Percentiles rank a stretch among this genome's conserved stretches.
phyloP scores from a whole-genome alignment of 2,329 filamentous ascomycete genomes.

The Alternaria sp. region DNA sequence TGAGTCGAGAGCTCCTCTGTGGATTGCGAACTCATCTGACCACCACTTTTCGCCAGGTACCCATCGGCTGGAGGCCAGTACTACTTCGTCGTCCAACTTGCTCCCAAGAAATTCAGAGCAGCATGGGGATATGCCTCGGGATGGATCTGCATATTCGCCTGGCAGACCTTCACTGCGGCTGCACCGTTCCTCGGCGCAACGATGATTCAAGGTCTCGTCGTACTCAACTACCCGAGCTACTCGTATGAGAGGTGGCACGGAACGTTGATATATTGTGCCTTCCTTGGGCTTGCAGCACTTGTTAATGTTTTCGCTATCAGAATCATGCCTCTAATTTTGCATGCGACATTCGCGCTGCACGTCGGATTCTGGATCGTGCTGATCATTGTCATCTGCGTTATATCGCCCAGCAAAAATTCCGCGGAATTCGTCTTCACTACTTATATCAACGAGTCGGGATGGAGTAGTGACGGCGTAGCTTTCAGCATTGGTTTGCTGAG shows the following conservation, averaged over 20 bases:
- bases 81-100: constrained; percentile 10
- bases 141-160: constrained; percentile 42
- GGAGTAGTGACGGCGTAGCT: constrained; percentile 45
- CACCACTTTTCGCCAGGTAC: background rate
- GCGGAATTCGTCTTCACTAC: constrained; percentile 51
- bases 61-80: constrained; percentile 13
- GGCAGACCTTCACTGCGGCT: constrained; percentile 43
- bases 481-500: constrained; percentile 49
- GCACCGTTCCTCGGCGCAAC: constrained; percentile 28
- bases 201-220: constrained; percentile 28
- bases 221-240: constrained; percentile 49
- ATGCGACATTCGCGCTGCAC: constrained; percentile 51
- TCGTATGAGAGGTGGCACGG: constrained; percentile 53
- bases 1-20: background rate
- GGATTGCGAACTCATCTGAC: background rate
- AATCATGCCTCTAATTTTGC: constrained; percentile 41
- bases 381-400: constrained; percentile 52
- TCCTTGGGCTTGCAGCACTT: constrained; percentile 53
- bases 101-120: background rate
- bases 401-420: constrained; percentile 47
- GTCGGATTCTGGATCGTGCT: constrained; percentile 56
- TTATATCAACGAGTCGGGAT: constrained; percentile 54
- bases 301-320: constrained; percentile 53
- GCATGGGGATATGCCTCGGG: constrained; percentile 1
- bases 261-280: constrained; percentile 34